Evolutionary conservation across 140 eudicot genomes (phyloP), one percentile per base, ranked within the genome.

Genomic region (Senecio squalidus): DNA sequence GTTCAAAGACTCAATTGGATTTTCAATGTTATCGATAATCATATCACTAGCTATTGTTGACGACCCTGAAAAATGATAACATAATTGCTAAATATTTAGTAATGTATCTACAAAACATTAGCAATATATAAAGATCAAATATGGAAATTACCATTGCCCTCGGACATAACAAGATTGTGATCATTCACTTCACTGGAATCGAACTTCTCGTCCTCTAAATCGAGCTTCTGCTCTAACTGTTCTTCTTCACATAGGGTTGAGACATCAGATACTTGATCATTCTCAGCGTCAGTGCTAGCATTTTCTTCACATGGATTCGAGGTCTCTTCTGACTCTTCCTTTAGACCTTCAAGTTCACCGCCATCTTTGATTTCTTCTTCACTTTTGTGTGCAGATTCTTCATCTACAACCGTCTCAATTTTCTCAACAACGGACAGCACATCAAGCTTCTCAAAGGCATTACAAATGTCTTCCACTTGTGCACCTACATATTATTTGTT

Each of bases 381-480:
- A n/a, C n/a, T 50, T 60, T 28, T 50, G 29, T 53, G 41, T 38
- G 33, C 13, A 8, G 8, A 43, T 28, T 67, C 65, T 9, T 20
- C 14, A 13, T 48, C 14, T 15, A 48, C 55, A 48, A 16, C 25
- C 55, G 9, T 29, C 18, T 48, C 30, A 48, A 28, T 25, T 55
- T 29, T 61, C 38, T 44, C 39, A 9, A 55, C 17, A 55, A 56
- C 31, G n/a, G n/a, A n/a, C 48, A 55, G 17, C 21, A 62, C 65
- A 54, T 54, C 76, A 40, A 60, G 64, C 9, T 70, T 54, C 70
- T 70, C 64, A 63, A 71, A 62, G 5, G 66, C 66, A 16, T 31
- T 20, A 34, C 76, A 71, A 45, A 62, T 62, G 26, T 54, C 60
- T 63, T 55, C 66, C 65, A 62, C 55, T 70, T 52, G 58, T 16